Evolutionary conservation across 2,329 filamentous ascomycete species (phyloP).

Genomic region (Periconia digitata): DNA sequence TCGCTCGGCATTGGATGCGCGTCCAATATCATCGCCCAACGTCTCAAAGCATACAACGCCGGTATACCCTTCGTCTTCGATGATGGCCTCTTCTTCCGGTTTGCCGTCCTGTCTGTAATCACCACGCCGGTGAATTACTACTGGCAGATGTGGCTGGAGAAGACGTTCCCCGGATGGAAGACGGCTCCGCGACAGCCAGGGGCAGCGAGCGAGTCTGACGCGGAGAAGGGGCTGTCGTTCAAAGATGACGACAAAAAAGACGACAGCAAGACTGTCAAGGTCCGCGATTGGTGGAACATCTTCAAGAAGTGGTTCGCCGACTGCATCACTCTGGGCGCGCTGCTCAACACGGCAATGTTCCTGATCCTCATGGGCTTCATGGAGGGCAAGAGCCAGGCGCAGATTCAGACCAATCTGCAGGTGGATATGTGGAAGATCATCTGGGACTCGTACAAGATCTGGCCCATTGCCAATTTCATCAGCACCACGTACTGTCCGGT

Average conservation of each 20-base stretch:
- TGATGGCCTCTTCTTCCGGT: conserved; percentile 40
- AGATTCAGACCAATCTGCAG: conserved; percentile 36
- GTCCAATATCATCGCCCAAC: conserved; percentile 42
- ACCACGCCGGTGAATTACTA: conserved; percentile 79
- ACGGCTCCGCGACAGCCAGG: conserved; percentile 19
- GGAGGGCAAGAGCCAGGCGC: conserved; percentile 36
- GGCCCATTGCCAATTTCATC: conserved; percentile 70
- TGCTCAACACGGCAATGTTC: conserved; percentile 67
- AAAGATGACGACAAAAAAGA: conserved; percentile 23
- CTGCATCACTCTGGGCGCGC: conserved; percentile 64
- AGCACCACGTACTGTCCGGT: conserved; percentile 73
- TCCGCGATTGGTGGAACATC: conserved; percentile 59
- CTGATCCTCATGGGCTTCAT: conserved; percentile 61
- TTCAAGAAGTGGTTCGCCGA: conserved; percentile 67
- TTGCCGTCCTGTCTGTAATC: conserved; percentile 65
- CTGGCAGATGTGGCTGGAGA: conserved; percentile 82
- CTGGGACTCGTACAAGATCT: conserved; percentile 69
- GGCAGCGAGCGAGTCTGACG: conserved; percentile 18
- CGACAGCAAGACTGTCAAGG: conserved; percentile 30
- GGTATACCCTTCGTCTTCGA: conserved; percentile 41
- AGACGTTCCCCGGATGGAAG: conserved; percentile 65
- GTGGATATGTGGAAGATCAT: conserved; percentile 39
- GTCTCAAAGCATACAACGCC: conserved; percentile 39
- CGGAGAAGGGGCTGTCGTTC: conserved; percentile 32
- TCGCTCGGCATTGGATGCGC: conserved; percentile 40